Evolutionary conservation across 2,329 filamentous ascomycete genomes (phyloP).

Genomic region (Diaporthe sp.): DNA sequence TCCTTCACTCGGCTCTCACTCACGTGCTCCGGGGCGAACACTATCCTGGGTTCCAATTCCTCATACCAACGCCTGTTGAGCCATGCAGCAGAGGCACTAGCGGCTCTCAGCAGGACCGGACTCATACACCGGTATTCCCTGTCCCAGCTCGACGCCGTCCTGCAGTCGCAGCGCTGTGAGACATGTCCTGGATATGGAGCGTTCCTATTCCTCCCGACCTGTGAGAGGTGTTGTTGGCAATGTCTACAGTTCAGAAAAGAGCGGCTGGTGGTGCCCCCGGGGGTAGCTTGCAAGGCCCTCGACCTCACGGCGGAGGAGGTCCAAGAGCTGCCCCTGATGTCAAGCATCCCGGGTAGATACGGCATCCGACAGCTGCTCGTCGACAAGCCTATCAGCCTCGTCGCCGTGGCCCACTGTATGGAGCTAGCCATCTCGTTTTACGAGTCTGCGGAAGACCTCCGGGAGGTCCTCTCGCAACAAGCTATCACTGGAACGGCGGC

Average conservation of each 20-base stretch:
- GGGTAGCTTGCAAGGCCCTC: not conserved
- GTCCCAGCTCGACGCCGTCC: not conserved
- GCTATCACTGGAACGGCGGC: not conserved
- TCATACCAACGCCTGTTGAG: not conserved
- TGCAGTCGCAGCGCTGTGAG: not conserved
- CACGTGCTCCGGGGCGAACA: not conserved
- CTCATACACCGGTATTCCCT: not conserved
- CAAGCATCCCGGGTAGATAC: not conserved
- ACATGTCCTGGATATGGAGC: not conserved
- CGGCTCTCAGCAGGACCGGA: not conserved
- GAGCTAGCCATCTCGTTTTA: not conserved
- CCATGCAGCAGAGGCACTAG: not conserved
- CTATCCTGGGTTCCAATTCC: not conserved
- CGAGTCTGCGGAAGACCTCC: not conserved
- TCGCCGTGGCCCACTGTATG: not conserved
- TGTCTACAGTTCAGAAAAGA: slow-evolving; percentile 4
- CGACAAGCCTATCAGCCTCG: not conserved
- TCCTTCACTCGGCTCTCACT: not conserved
- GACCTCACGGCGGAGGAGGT: not conserved
- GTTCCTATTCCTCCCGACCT: slow-evolving; percentile 13
- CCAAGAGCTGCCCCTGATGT: not conserved
- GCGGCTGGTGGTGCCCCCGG: not conserved
- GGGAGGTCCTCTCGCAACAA: not conserved
- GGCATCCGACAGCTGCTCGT: not conserved
- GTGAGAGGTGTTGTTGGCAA: slow-evolving; percentile 1